A percentile compares a stretch with the other conserved stretches of the same genome.
Conservation (phyloP, 768 basidiomycete species). For the Panus rudis region DNA sequence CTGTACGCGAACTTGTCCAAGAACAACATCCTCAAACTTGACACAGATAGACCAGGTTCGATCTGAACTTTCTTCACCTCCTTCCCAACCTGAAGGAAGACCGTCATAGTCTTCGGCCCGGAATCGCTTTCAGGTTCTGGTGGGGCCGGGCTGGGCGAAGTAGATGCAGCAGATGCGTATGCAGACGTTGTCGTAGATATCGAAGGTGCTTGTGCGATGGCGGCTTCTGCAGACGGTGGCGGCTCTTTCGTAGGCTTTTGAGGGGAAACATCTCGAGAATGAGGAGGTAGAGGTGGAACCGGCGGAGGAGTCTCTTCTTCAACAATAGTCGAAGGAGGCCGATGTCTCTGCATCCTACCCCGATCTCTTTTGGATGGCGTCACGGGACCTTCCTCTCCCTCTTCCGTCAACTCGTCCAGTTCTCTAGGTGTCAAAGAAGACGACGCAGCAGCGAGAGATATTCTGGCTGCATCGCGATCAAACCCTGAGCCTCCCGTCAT, state of each 20-base stretch:
- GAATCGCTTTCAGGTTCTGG: constrained; percentile 5
- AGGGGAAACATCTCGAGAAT: constrained; percentile 14
- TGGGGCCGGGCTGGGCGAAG: background rate
- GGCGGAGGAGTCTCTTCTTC: constrained; percentile 28
- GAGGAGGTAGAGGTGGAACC: constrained; percentile 23
- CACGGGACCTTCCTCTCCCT: constrained; percentile 55
- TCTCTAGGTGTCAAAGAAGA: constrained; percentile 63
- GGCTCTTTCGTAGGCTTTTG: constrained; percentile 5
- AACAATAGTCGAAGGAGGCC: constrained; percentile 20
- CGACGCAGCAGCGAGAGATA: constrained; percentile 55
- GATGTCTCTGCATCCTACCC: constrained; percentile 17
- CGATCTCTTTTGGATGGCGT: constrained; percentile 16
- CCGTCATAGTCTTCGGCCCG: constrained; percentile 38
- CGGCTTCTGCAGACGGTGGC: constrained; percentile 1
- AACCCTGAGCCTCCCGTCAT: constrained; percentile 65
- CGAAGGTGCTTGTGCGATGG: constrained; percentile 2
- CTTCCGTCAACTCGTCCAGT: constrained; percentile 67
- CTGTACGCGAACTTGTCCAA: constrained; percentile 94
- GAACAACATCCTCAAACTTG: constrained; percentile 78
- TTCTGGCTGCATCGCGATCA: constrained; percentile 41
- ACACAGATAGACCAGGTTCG: constrained; percentile 63
- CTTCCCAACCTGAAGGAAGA: constrained; percentile 85
- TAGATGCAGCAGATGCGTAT: background rate
- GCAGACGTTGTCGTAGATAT: background rate
- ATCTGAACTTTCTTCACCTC: constrained; percentile 84